Percentiles rank a stretch among this genome's conserved stretches.
These are phyloP conservation scores for Ormosia emarginata DNA, from an alignment of 306 rosid genomes.

Conservation along the genomic window DNA sequence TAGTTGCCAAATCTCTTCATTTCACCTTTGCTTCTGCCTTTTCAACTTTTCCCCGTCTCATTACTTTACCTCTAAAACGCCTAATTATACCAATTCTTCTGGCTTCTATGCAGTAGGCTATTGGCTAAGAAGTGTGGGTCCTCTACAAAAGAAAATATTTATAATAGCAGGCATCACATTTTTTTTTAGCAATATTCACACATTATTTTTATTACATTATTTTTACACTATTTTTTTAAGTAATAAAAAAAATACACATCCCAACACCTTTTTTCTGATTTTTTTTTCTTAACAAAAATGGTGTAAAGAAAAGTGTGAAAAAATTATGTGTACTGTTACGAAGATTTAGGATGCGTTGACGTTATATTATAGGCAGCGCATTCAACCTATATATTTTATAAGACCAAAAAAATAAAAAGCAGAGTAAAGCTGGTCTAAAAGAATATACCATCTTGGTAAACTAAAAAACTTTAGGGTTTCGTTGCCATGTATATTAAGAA, in stretches of 20 bases:
- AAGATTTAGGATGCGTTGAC: background rate
- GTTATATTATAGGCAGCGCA: background rate
- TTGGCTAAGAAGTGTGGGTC: constrained; percentile 12
- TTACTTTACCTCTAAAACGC: constrained; percentile 10
- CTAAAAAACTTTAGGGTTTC: constrained; percentile 29
- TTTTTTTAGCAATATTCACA: too few relatives aligned
- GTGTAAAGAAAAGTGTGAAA: too few relatives aligned
- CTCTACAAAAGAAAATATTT: background rate
- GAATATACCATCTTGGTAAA: constrained; percentile 25
- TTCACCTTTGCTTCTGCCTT: background rate
- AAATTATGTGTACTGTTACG: background rate
- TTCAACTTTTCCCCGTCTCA: background rate
- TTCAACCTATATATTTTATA: background rate
- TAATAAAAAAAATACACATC: too few relatives aligned
- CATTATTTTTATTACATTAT: too few relatives aligned
- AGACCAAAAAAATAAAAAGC: background rate
- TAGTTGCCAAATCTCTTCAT: background rate
- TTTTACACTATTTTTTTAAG: too few relatives aligned
- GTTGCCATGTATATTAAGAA: background rate
- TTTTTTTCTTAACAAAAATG: too few relatives aligned
- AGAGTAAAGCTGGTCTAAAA: constrained; percentile 5
- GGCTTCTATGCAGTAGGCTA: background rate
- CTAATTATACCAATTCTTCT: background rate
- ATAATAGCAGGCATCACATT: background rate
- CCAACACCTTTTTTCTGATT: too few relatives aligned